Percentiles rank a stretch among this genome's conserved stretches.
phyloP scores from a whole-genome alignment of 164 flowering plant species.

The Tinospora cordifolia region DNA sequence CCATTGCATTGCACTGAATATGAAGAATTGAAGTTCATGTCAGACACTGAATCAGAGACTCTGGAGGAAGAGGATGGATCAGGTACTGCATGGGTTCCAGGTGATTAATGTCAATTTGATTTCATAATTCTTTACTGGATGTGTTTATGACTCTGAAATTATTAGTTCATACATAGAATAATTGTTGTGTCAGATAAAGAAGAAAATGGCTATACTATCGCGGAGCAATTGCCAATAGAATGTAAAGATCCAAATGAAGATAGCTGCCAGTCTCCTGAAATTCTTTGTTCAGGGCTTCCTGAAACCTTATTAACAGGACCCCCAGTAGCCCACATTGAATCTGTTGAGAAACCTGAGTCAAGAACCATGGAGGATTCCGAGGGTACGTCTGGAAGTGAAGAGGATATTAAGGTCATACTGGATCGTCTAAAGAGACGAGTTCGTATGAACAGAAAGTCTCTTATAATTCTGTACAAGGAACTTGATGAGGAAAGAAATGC shows the following conservation, averaged over 20 bases:
- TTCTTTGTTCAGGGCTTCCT: constrained; percentile 15
- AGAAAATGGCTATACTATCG: constrained; percentile 31
- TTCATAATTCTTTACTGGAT: background rate
- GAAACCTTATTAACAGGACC: too few relatives aligned
- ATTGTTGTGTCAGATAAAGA: constrained; percentile 29
- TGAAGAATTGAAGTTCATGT: constrained; percentile 38
- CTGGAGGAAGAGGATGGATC: constrained; percentile 32
- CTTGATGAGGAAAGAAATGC: constrained; percentile 85
- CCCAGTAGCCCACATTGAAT: too few relatives aligned
- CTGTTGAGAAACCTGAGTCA: constrained; percentile 32
- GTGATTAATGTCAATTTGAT: background rate
- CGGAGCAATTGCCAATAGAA: constrained; percentile 36
- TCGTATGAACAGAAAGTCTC: constrained; percentile 44
- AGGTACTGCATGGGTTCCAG: constrained; percentile 11
- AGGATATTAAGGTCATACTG: constrained; percentile 36
- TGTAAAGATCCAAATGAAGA: constrained; percentile 39
- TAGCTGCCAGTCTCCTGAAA: constrained; percentile 33
- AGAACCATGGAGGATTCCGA: constrained; percentile 25
- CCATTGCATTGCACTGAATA: constrained; percentile 31
- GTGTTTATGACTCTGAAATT: background rate
- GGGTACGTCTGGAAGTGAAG: constrained; percentile 25
- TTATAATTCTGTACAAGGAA: constrained; percentile 53
- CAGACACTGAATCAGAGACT: constrained; percentile 36
- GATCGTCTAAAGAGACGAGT: constrained; percentile 49
- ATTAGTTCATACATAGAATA: constrained; percentile 1